phyloP scores from a whole-genome alignment of 2,329 filamentous ascomycete species.

The Sporothrix mexicana region DNA sequence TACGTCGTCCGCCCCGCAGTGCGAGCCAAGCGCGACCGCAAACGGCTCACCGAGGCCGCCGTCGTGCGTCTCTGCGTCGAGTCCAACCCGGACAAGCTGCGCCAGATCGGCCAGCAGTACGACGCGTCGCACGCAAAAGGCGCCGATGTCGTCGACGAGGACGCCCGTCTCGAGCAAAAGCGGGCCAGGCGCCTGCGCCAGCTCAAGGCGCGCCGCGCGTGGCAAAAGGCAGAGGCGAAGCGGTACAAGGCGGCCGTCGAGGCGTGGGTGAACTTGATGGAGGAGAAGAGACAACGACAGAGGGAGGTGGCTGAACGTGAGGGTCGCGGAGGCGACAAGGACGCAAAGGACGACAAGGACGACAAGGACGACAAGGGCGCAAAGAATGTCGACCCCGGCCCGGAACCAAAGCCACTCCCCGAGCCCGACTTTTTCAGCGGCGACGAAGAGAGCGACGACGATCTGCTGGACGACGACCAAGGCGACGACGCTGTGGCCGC shows the following conservation, averaged over 20 bases:
- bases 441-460: constrained; percentile 23
- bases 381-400: constrained; percentile 21
- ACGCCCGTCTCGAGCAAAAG: constrained; percentile 30
- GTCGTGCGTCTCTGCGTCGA: constrained; percentile 58
- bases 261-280: constrained; percentile 17
- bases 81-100: constrained; percentile 66
- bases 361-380: not conserved
- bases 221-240: constrained; percentile 27
- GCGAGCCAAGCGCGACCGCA: constrained; percentile 57
- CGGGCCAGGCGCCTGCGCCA: not conserved
- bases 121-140: constrained; percentile 61
- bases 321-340: not conserved
- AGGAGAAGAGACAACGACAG: not conserved
- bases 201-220: not conserved
- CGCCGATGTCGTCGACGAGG: constrained; percentile 33
- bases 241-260: constrained; percentile 8
- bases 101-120: constrained; percentile 63
- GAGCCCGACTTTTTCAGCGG: constrained; percentile 32
- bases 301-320: not conserved
- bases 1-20: constrained; percentile 75
- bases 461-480: constrained; percentile 8
- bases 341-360: not conserved
- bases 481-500: constrained; percentile 7
- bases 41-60: constrained; percentile 60
- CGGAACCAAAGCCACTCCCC: constrained; percentile 19